These are phyloP conservation scores for Botrytis medusae DNA, from an alignment of 2,329 filamentous ascomycete species.

Conservation along the genomic window DNA sequence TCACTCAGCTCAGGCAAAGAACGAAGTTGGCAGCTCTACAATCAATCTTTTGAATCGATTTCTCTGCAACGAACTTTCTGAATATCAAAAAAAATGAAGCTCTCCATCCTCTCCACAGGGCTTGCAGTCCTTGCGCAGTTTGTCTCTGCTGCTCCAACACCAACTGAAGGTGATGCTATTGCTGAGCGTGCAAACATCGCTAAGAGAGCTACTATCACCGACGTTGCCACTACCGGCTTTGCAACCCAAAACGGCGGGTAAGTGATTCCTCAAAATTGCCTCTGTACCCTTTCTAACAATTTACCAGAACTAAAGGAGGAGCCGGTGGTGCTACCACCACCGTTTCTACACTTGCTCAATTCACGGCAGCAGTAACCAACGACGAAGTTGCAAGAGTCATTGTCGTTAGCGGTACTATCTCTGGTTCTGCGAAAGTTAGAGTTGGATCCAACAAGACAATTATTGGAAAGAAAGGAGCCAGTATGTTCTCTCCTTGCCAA, in stretches of 20 bases:
- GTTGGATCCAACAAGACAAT: slow-evolving; percentile 48
- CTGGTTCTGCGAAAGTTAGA: slow-evolving; percentile 26
- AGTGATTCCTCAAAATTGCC: background rate
- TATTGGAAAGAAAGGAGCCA: slow-evolving; percentile 40
- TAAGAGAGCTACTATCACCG: slow-evolving; percentile 48
- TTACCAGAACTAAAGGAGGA: slow-evolving; percentile 47
- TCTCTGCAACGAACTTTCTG: background rate
- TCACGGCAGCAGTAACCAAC: slow-evolving; percentile 16
- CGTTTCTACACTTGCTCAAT: slow-evolving; percentile 45
- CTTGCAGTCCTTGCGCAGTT: slow-evolving; percentile 44
- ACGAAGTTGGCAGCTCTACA: background rate
- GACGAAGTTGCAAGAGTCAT: slow-evolving; percentile 48
- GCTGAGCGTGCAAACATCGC: slow-evolving; percentile 25
- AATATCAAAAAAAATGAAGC: slow-evolving; percentile 49
- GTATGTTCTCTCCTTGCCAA: slow-evolving; percentile 18
- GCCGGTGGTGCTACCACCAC: slow-evolving; percentile 47
- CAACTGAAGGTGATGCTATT: slow-evolving; percentile 42
- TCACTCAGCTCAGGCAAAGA: background rate
- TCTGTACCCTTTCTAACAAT: background rate
- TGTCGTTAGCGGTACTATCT: slow-evolving; percentile 44
- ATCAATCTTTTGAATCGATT: background rate
- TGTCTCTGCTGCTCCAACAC: slow-evolving; percentile 48
- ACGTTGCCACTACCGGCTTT: slow-evolving; percentile 44
- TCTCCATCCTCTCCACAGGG: slow-evolving; percentile 48
- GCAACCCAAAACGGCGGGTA: slow-evolving; percentile 45